Evolutionary conservation across 371 early-diverging fungal genomes (phyloP).

Genomic region (Circinella minor): DNA sequence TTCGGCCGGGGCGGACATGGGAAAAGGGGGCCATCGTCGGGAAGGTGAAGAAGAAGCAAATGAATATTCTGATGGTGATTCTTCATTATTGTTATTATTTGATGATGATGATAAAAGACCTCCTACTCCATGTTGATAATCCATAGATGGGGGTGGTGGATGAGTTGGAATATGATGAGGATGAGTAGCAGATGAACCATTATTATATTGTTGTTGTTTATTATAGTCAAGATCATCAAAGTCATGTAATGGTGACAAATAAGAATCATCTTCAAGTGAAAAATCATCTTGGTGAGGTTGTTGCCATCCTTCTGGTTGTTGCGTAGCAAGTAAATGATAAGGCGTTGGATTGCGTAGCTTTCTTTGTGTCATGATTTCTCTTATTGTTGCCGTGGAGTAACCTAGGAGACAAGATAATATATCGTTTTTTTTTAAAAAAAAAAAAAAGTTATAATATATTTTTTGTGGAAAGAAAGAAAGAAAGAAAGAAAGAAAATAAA

Average conservation of each 20-base stretch:
- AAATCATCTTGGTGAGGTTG: background rate
- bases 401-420: too few relatives aligned
- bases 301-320: background rate
- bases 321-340: conserved; percentile 17
- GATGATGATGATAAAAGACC: background rate
- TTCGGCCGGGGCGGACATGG: conserved; percentile 55
- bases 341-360: conserved; percentile 22
- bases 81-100: conserved; percentile 5
- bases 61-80: conserved; percentile 3
- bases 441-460: too few relatives aligned
- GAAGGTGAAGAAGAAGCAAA: conserved; percentile 8
- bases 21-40: conserved; percentile 17
- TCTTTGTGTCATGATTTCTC: conserved; percentile 7
- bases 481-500: background rate
- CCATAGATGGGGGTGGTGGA: conserved; percentile 1
- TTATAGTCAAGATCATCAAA: conserved; percentile 26
- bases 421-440: too few relatives aligned
- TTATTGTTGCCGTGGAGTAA: background rate
- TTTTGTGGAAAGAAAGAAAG: background rate
- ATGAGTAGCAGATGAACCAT: background rate
- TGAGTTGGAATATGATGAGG: background rate
- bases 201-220: background rate
- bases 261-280: background rate
- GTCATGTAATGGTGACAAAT: conserved; percentile 17
- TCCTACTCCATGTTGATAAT: background rate